phyloP scores from a whole-genome alignment of 148 eudicot species.

The Polygonum maritimum region DNA sequence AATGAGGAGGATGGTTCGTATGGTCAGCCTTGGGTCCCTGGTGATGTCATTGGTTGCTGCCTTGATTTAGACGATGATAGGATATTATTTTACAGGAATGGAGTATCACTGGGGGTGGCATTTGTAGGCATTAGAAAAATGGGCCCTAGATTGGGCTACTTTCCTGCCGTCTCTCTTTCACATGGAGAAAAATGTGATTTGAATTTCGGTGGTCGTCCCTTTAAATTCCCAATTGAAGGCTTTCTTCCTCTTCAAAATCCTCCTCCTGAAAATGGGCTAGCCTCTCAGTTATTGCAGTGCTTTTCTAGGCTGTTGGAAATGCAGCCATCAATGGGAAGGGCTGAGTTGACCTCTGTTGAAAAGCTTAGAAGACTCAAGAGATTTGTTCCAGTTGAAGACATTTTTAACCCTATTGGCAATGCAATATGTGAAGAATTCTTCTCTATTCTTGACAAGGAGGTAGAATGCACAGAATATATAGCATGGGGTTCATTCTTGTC shows the following conservation, averaged over 20 bases:
- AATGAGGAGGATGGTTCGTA: conserved; percentile 62
- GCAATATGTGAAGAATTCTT: conserved; percentile 73
- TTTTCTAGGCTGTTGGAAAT: conserved; percentile 60
- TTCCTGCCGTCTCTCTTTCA: conserved; percentile 87
- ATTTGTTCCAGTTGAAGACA: conserved; percentile 65
- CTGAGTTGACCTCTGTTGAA: conserved; percentile 51
- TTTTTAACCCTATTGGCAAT: conserved; percentile 60
- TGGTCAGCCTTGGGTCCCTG: conserved; percentile 90
- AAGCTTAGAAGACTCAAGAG: conserved; percentile 76
- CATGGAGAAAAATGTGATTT: conserved; percentile 89
- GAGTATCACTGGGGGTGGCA: conserved; percentile 76
- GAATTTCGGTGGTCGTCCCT: conserved; percentile 87
- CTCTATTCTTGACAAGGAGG: conserved; percentile 37
- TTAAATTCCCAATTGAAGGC: conserved; percentile 61
- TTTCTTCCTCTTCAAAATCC: conserved; percentile 69
- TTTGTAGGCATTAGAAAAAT: conserved; percentile 71
- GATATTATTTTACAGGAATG: conserved; percentile 68
- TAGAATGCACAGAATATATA: conserved; percentile 48
- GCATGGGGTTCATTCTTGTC: conserved; percentile 75
- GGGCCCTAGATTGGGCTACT: conserved; percentile 75
- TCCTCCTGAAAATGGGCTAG: conserved; percentile 35
- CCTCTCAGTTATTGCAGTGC: conserved; percentile 54
- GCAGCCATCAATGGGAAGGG: conserved; percentile 41
- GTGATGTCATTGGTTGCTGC: conserved; percentile 95
- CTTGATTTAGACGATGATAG: conserved; percentile 68